Base-by-base conservation (phyloP, 2,329 filamentous ascomycete genomes). In the Nemania sp. region DNA sequence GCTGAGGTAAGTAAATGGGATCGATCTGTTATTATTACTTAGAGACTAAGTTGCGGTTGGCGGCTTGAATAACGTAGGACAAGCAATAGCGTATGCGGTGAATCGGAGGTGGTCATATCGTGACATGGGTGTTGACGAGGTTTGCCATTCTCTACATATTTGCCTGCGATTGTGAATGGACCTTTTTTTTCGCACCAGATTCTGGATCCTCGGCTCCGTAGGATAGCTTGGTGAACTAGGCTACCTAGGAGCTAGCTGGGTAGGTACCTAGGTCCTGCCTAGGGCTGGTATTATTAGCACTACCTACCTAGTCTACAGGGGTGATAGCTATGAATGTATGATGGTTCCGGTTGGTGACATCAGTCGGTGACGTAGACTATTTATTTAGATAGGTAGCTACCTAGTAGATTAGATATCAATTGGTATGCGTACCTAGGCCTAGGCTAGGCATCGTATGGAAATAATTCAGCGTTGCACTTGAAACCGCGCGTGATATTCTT, bases 281-380 rank as follows among this genome's bases (percentile, higher is more conserved):
- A 15, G 41, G 22, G 18, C 4, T 49, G 54, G 32, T 41, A 64
- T 58, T 18, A 35, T 63, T 62, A 54, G 35, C 45, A 45, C 45
- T 32, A 20, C 5, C 45, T 20, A 49, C 3, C 6, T 41, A 41
- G 15, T 3, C 11, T 41, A 41, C 38, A 41, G 15, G 38, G 38
- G 38, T 41, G n/a, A n/a, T n/a, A n/a, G n/a, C n/a, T n/a, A n/a
- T n/a, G n/a, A n/a, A n/a, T 41, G 38, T 41, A 41, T 11, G 11
- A 13, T 41, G 10, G 38, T 41, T 41, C 15, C 13, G n/a, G 45
- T 22, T 51, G 41, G 60, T 63, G 60, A 63, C 60, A 63, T 63
- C 60, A 63, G 41, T 51, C 20, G 18, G 41, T 29, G 41, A 47
- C 41, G n/a, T 45, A 18, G 18, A 20, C 41, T 6, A 45, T n/a